Evolutionary conservation across 1,284 basidiomycete species (phyloP).

Genomic region (Tremellales sp.): DNA sequence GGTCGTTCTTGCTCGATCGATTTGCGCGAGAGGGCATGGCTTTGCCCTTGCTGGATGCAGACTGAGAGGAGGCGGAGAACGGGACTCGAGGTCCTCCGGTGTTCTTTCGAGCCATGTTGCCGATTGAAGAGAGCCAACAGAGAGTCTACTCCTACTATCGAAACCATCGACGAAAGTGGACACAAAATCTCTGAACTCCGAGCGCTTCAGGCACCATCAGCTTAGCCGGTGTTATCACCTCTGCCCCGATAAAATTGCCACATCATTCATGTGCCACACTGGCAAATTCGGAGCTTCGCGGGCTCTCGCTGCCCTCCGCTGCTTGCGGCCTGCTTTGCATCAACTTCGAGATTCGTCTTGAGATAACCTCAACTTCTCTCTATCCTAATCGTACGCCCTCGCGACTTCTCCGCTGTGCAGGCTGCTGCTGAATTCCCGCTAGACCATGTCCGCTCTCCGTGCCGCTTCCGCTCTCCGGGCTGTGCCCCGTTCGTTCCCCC

Average conservation of each 20-base stretch:
- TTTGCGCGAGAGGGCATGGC: background rate
- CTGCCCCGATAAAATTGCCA: conserved; percentile 1
- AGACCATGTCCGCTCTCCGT: conserved; percentile 38
- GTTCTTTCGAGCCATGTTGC: conserved; percentile 12
- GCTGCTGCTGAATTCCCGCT: background rate
- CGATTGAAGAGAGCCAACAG: too few species aligned
- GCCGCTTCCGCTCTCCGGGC: conserved; percentile 44
- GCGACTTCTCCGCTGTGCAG: background rate
- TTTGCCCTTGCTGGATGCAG: conserved; percentile 7
- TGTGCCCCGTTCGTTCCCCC: conserved; percentile 30
- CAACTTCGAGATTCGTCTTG: background rate
- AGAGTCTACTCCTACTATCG: too few species aligned
- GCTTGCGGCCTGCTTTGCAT: background rate
- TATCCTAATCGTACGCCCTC: too few species aligned
- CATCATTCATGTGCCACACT: conserved; percentile 6
- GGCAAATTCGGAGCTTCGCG: background rate
- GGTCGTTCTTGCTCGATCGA: background rate
- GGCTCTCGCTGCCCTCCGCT: background rate
- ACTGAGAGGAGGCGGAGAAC: too few species aligned
- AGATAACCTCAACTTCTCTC: background rate
- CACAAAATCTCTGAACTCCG: background rate
- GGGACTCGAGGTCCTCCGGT: conserved; percentile 3
- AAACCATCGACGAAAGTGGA: background rate
- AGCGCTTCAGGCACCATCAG: background rate
- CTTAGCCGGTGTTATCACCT: background rate